A percentile compares a stretch with the other conserved stretches of the same genome.
phyloP scores from a whole-genome alignment of 352 stramenopile genomes.

The Phytophthora pisi region DNA sequence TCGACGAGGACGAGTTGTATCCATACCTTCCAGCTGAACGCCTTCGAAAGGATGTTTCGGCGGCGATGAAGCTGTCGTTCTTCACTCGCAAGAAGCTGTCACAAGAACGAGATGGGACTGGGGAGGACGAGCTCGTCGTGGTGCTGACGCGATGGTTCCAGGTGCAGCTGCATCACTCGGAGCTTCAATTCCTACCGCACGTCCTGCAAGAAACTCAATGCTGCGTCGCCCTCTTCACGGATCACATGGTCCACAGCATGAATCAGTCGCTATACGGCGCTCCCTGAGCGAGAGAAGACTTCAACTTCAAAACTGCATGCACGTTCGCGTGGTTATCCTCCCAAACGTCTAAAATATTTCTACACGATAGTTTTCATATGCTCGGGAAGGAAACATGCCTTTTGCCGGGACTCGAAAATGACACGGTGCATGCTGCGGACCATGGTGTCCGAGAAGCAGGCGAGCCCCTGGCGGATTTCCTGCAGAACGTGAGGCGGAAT shows the following conservation, averaged over 20 bases:
- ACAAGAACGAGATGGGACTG: not conserved
- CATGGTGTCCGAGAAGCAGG: conserved; percentile 46
- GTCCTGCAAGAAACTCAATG: conserved; percentile 25
- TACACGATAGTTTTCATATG: conserved; percentile 20
- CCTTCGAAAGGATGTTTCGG: conserved; percentile 25
- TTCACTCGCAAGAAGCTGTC: conserved; percentile 26
- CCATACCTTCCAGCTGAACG: too few species aligned
- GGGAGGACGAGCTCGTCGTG: conserved; percentile 31
- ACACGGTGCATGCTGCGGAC: conserved; percentile 46
- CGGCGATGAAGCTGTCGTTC: conserved; percentile 31
- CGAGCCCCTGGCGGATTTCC: conserved; percentile 38
- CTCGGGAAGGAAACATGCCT: not conserved
- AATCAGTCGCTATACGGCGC: conserved; percentile 31
- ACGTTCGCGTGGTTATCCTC: conserved; percentile 13
- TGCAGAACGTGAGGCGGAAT: conserved; percentile 38
- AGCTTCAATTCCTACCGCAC: conserved; percentile 20
- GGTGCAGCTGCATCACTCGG: conserved; percentile 25
- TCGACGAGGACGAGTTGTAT: conserved; percentile 32
- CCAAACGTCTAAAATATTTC: conserved; percentile 20
- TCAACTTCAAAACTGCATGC: conserved; percentile 21
- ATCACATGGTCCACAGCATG: conserved; percentile 42
- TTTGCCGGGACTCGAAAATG: conserved; percentile 36
- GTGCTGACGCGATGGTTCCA: conserved; percentile 31
- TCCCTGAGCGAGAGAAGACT: not conserved
- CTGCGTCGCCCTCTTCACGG: conserved; percentile 19